A percentile compares a stretch with the other conserved stretches of the same genome.
phyloP scores from a whole-genome alignment of 371 early-diverging fungal species.

The Capniomyces stellatus region DNA sequence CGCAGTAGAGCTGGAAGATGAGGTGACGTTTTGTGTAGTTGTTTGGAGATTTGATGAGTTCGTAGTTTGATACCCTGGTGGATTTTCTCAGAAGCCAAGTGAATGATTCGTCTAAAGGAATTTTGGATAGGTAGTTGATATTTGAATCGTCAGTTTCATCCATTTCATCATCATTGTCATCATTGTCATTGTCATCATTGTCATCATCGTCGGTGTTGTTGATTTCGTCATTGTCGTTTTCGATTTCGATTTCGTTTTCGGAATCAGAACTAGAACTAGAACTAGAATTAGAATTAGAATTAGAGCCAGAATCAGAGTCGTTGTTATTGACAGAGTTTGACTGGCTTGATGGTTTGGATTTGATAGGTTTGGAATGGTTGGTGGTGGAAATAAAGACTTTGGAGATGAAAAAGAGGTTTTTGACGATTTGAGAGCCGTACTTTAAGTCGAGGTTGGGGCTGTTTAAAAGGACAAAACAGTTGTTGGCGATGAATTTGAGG shows the following conservation, averaged over 20 bases:
- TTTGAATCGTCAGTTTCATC: neutral
- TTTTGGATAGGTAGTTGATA: neutral
- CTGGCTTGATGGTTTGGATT: neutral
- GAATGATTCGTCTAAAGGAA: neutral
- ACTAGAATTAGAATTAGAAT: constrained; percentile 22
- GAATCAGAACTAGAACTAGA: constrained; percentile 27
- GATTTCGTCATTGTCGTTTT: constrained; percentile 56
- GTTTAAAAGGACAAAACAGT: constrained; percentile 53
- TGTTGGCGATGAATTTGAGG: constrained; percentile 34
- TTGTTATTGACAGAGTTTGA: constrained; percentile 7
- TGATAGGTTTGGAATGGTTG: constrained; percentile 7
- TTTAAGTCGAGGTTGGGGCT: constrained; percentile 49
- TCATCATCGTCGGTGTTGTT: constrained; percentile 51
- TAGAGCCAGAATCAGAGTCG: constrained; percentile 6
- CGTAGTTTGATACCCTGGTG: neutral
- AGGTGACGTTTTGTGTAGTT: no score
- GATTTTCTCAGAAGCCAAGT: neutral
- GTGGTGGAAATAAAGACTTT: constrained; percentile 42
- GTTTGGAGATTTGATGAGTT: neutral
- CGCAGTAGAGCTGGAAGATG: no score
- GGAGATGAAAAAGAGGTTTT: constrained; percentile 82
- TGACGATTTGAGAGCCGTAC: constrained; percentile 70
- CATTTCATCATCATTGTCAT: constrained; percentile 51
- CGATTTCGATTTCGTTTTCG: constrained; percentile 33
- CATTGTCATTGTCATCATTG: constrained; percentile 58